Evolutionary conservation across 257 asterid species (phyloP), one percentile per base, ranked within the genome.

Genomic region (Nicotiana noctiflora): DNA sequence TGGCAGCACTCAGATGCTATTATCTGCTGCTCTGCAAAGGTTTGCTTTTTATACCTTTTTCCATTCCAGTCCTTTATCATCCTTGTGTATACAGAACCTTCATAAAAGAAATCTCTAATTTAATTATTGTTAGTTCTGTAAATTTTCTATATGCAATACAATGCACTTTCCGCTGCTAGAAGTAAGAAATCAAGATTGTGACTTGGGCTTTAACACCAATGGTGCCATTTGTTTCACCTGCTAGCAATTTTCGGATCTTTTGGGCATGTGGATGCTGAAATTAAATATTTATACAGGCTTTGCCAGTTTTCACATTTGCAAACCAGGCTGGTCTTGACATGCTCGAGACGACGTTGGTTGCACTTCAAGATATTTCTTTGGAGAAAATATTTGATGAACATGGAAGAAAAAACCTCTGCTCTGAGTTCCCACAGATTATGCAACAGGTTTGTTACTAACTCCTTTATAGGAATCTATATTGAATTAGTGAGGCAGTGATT

Each of bases 261-360:
- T 37, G 72, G 25, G 46, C 49, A 23, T 65, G 7, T 75, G 76
- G 59, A 5, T 59, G 40, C 32, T 34, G 19, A 77, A 40, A 46
- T 27, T 29, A 34, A 53, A 60, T 9, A 81, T 66, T 64, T 72
- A 3, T 84, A 88, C 94, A 93, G 98, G 91, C 94, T 4, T 17
- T 85, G 82, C 94, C 98, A 6, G 92, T 90, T 68, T 93, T 90
- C 81, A 92, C 97, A 6, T 93, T 93, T 81, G 93, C 97, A 27
- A 93, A 93, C 89, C 97, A 93, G 89, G 98, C 96, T 6, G 98
- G 98, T 59, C 90, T 93, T 1, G 98, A 93, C 90, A 93, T 93
- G 98, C 96, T 93, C 3, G 98, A 93, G 89, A 93, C 98, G 19
- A 91, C 98, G 76, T 86, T 93, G 29, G 90, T 93, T 25, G 94